phyloP scores from a whole-genome alignment of 139 green algal genomes.

The Eudorina sp. region DNA sequence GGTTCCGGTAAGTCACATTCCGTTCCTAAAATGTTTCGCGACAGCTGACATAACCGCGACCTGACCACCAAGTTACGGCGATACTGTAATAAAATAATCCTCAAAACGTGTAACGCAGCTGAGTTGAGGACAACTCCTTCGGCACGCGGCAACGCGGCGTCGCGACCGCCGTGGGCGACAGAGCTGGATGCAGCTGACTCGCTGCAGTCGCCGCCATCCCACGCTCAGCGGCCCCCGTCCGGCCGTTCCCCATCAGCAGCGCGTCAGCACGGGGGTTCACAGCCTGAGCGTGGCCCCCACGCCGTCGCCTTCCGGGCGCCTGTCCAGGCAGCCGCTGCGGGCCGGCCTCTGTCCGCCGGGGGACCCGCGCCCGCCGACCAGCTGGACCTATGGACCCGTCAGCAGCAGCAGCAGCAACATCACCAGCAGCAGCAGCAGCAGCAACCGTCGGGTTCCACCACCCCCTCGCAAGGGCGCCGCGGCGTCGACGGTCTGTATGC shows the following conservation, averaged over 20 bases:
- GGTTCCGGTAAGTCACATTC: conserved; percentile 4
- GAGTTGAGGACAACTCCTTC: conserved; percentile 10
- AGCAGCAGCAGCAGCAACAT: conserved; percentile 33
- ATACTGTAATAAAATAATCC: not conserved
- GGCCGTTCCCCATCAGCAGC: not conserved
- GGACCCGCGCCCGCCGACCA: not conserved
- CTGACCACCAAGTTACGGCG: not conserved
- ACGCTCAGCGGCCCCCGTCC: not conserved
- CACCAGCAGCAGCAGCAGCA: not conserved
- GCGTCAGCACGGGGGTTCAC: not conserved
- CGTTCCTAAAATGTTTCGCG: not conserved
- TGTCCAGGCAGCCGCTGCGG: not conserved
- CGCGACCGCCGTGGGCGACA: conserved; percentile 22
- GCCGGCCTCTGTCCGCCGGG: not conserved
- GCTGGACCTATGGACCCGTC: conserved; percentile 14
- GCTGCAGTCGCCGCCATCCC: not conserved
- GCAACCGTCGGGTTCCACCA: too few relatives aligned
- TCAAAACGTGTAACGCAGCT: not conserved
- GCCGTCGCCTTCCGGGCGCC: conserved; percentile 13
- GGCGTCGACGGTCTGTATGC: not conserved
- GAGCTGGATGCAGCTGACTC: not conserved
- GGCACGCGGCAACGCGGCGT: not conserved
- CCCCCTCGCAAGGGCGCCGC: not conserved
- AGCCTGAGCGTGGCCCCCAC: not conserved
- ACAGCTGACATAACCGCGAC: not conserved